These are phyloP conservation scores for Diversispora eburnea DNA, from an alignment of 192 early-diverging fungal species.

Conservation along the genomic window DNA sequence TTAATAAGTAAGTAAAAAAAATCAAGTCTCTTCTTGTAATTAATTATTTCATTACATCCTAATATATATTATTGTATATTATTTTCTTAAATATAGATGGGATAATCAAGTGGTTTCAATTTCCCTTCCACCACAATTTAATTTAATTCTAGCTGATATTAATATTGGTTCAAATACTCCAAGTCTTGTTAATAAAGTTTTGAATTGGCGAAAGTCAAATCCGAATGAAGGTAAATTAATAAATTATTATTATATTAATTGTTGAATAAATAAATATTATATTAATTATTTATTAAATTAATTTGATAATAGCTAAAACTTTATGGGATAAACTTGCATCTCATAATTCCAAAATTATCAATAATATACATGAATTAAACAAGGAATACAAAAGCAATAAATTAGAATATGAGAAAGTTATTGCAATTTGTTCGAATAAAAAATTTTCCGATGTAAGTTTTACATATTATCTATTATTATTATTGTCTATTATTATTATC, in stretches of 20 bases:
- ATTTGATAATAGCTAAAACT: conserved; percentile 39
- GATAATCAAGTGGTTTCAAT: conserved; percentile 64
- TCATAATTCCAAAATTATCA: conserved; percentile 59
- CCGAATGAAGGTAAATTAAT: conserved; percentile 49
- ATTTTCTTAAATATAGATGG: conserved; percentile 47
- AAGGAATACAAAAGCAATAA: conserved; percentile 31
- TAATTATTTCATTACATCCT: too few species aligned
- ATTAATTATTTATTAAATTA: not conserved
- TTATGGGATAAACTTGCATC: conserved; percentile 62
- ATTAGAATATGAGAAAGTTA: conserved; percentile 42
- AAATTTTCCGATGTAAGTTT: conserved; percentile 42
- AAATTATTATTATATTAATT: conserved; percentile 3
- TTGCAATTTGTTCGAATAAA: conserved; percentile 46
- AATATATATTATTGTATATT: too few species aligned
- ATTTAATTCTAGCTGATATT: conserved; percentile 86
- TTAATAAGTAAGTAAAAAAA: conserved; percentile 29
- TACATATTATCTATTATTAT: not conserved
- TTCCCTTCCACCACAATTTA: conserved; percentile 66
- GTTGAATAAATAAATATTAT: not conserved
- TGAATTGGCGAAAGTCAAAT: conserved; percentile 75
- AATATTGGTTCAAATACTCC: conserved; percentile 93
- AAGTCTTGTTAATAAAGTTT: conserved; percentile 81
- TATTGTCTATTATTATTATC: not conserved
- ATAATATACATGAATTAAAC: conserved; percentile 47
- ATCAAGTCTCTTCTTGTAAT: too few species aligned